Evolutionary conservation across 2,329 filamentous ascomycete genomes (phyloP).

Genomic region (Blastomyces emzantsi): DNA sequence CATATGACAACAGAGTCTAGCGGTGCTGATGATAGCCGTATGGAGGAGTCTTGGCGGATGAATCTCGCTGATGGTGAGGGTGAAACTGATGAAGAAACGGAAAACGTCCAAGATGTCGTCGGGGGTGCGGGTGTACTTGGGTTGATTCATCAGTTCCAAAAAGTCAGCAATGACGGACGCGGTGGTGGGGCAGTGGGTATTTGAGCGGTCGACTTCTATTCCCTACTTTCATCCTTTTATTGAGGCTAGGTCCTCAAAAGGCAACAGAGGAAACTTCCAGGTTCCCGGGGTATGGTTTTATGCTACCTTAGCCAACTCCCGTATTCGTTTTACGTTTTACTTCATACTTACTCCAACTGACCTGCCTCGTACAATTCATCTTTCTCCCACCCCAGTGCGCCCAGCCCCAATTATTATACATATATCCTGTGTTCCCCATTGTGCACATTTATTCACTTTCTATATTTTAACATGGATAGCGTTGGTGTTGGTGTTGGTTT

Average conservation of each 20-base stretch:
- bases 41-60: conserved; percentile 47
- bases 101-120: conserved; percentile 39
- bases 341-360: too few species aligned
- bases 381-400: not conserved
- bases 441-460: not conserved
- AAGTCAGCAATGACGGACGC: conserved; percentile 40
- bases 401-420: not conserved
- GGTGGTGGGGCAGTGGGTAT: conserved; percentile 20
- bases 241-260: not conserved
- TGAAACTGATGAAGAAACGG: conserved; percentile 40
- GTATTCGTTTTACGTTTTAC: not conserved
- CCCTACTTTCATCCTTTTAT: not conserved
- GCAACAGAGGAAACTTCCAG: not conserved
- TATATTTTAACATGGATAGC: not conserved
- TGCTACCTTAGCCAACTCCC: not conserved
- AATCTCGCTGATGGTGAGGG: conserved; percentile 31
- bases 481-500: not conserved
- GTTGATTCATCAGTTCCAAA: conserved; percentile 58
- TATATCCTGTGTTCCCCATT: not conserved
- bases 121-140: conserved; percentile 53
- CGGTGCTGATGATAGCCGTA: conserved; percentile 46
- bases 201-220: not conserved
- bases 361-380: not conserved
- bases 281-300: not conserved
- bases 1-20: conserved; percentile 28